Base-by-base conservation (phyloP, 495 filamentous ascomycete species). In the Annulohypoxylon moriforme region DNA sequence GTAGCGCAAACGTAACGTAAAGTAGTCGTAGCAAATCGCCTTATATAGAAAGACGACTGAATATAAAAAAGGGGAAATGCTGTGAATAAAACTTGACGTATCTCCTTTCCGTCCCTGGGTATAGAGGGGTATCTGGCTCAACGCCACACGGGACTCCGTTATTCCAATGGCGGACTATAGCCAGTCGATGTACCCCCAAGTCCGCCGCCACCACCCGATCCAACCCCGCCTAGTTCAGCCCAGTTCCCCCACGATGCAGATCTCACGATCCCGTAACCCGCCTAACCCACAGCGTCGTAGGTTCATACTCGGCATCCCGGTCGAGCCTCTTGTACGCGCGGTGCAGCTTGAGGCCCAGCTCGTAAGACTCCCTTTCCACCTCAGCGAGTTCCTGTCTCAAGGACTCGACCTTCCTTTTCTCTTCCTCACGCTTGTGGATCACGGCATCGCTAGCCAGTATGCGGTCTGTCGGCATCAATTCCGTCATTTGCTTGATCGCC, bases 271-370 rank as follows among this genome's bases (percentile, higher is more conserved):
- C 77, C 47, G 85, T 87, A 62, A 87, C 90, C 62, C 93, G 82
- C 77, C 91, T 85, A 47, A 98, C 89, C 94, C 94, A 98, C 16
- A 98, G 78, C 64, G 88, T 88, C 4, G 89, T 92, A 10, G 89
- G 88, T 67, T 92, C 90, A 62, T 86, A 91, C 14, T 80, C 82
- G 3, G 83, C 86, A 53, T 89, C 86, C 47, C 87, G 85, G 73
- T 94, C 91, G 47, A 86, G 82, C 64, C 91, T 85, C 78, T 93
- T 94, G 81, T 90, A 94, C 5, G 93, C 92, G 53, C 94, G 81
- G 75, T 95, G 89, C 44, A 97, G 78, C 81, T 89, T 93, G 73
- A 98, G 76, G 9, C 94, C 94, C 40, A 95, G 82, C 67, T 97
- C 94, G 75, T 97, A 93, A 75, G 94, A 89, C 79, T 96, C 89